These are phyloP conservation scores for Schizophyllum commune DNA, from an alignment of 1,284 basidiomycete genomes.

Conservation along the genomic window DNA sequence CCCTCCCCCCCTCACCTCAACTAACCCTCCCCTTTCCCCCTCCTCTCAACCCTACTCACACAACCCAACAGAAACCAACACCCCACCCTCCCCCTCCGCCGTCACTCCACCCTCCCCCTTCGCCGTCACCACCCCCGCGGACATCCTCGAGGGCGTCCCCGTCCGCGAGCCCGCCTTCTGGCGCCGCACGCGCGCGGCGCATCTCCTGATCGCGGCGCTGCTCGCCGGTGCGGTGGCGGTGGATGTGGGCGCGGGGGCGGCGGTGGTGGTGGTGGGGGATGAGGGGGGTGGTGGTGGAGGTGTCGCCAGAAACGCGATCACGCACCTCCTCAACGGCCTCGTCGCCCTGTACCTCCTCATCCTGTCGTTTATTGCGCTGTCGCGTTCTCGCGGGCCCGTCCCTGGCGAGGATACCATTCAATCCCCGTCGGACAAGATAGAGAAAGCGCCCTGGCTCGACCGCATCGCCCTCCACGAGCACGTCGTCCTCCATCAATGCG, in stretches of 20 bases:
- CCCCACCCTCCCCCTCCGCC: slow-evolving; percentile 49
- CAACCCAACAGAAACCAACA: not conserved
- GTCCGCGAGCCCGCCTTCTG: slow-evolving; percentile 70
- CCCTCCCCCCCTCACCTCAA: no score
- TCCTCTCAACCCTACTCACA: not conserved
- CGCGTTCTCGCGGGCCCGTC: slow-evolving; percentile 17
- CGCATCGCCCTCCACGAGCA: not conserved
- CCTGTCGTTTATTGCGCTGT: slow-evolving; percentile 60
- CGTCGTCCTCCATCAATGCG: not conserved
- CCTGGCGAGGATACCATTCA: not conserved
- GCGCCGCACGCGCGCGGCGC: slow-evolving; percentile 48
- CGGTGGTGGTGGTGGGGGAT: slow-evolving; percentile 33
- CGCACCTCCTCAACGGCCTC: slow-evolving; percentile 41
- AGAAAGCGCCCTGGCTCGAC: not conserved
- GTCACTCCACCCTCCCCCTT: slow-evolving; percentile 56
- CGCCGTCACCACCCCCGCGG: slow-evolving; percentile 65
- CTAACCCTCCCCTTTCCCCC: no score
- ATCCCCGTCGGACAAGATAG: not conserved
- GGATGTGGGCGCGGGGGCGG: slow-evolving; percentile 47
- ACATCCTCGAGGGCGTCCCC: slow-evolving; percentile 69
- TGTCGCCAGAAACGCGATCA: slow-evolving; percentile 26
- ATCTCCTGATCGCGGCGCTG: slow-evolving; percentile 40
- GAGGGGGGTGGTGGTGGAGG: slow-evolving; percentile 45
- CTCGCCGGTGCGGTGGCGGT: slow-evolving; percentile 39
- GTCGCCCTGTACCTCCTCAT: slow-evolving; percentile 68